Evolutionary conservation across 305 asterid genomes (phyloP), one percentile per base, ranked within the genome.

Genomic region (Fraxinus nigra): DNA sequence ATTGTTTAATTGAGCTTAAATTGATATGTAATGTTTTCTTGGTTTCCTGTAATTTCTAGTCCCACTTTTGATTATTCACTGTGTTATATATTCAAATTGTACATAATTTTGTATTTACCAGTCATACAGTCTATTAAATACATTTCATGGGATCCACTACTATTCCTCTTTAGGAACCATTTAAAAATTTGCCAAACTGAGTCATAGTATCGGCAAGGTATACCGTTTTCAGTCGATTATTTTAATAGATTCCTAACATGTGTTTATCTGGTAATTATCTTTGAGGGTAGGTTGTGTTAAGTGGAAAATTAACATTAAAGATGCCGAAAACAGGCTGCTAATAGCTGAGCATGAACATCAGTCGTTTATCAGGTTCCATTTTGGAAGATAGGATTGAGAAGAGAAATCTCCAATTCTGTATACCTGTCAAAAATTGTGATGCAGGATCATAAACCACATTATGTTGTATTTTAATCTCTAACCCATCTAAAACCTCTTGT

Each of bases 1-100:
- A 38, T 72, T 32, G 54, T 79, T 46, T 72, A 37, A 56, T 48
- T 78, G 48, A 65, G 78, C 59, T 35, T 30, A 38, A 75, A 73
- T 22, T 72, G 81, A 72, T 43, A 24, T 22, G 22, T 22, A 74
- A 77, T n/a, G 22, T 46, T 65, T 2, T 14, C 65, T 46, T 70
- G 59, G 14, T 74, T 78, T n/a, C 38, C 63, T 32, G 75, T 34
- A 69, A 69, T 13, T 77, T 34, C 69, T 54, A 33, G 33, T 77
- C 30, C 30, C 13, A 16, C 26, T n/a, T 4, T 20, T 3, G 24
- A 70, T 33, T 14, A 37, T 75, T 48, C 38, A 35, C 54, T 46
- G 40, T 51, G 37, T 37, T 13, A 46, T 22, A 33, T 26, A 1
- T 78, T 70, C 51, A 33, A 24, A 59, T 77, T 40, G 40, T 54